Percentiles rank a stretch among this genome's conserved stretches.
phyloP scores from a whole-genome alignment of 495 filamentous ascomycete genomes.

The Pseudomonodictys pantanalensis region DNA sequence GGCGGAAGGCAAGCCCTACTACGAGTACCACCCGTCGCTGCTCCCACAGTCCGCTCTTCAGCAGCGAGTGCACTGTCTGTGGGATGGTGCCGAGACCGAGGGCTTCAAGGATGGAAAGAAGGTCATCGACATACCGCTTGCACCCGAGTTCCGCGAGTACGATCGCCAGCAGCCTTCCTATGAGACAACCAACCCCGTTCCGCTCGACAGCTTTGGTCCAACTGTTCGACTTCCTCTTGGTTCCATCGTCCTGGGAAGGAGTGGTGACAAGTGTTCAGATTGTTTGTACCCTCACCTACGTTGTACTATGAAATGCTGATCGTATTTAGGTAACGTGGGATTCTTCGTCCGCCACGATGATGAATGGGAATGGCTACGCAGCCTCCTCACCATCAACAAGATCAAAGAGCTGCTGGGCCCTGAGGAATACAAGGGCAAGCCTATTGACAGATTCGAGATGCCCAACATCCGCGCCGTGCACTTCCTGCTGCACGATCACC shows the following conservation, averaged over 20 bases:
- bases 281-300: too few species aligned
- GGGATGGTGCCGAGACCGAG: conserved; percentile 5
- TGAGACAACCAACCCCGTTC: conserved; percentile 28
- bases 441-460: conserved; percentile 33
- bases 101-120: conserved; percentile 16
- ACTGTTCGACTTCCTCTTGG: conserved; percentile 37
- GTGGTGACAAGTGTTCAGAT: conserved; percentile 37
- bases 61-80: conserved; percentile 35
- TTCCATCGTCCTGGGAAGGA: conserved; percentile 34
- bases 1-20: conserved; percentile 39
- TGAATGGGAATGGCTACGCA: conserved; percentile 30
- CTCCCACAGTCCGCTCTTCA: conserved; percentile 35
- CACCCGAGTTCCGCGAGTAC: conserved; percentile 18
- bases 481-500: conserved; percentile 32
- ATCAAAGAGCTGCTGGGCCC: conserved; percentile 29
- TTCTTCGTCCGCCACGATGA: conserved; percentile 35
- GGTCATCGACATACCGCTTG: conserved; percentile 27
- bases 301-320: too few species aligned
- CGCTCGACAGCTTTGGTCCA: conserved; percentile 27
- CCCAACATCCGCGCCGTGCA: conserved; percentile 31
- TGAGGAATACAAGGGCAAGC: conserved; percentile 21
- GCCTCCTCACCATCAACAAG: conserved; percentile 22
- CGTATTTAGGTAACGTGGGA: conserved; percentile 40
- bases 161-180: conserved; percentile 28
- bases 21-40: conserved; percentile 36